These are phyloP conservation scores for Monilinia polystroma DNA, from an alignment of 2,329 filamentous ascomycete species.

Conservation along the genomic window DNA sequence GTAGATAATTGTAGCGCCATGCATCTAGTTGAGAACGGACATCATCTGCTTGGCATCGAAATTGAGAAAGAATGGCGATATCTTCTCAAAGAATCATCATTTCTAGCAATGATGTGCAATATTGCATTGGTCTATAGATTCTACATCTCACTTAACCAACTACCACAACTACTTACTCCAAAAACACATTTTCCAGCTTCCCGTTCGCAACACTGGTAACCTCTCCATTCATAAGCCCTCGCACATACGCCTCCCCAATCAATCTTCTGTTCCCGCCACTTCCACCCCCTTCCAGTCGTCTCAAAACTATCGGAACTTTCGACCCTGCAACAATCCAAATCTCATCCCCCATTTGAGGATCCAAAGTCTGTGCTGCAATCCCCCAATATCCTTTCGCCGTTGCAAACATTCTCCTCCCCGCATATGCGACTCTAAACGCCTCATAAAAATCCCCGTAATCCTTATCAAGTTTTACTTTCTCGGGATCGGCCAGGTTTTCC, in stretches of 20 bases:
- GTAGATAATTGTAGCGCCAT: too few relatives aligned
- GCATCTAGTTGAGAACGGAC: too few relatives aligned
- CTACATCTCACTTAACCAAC: background rate
- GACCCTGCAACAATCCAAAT: constrained; percentile 19
- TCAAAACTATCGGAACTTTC: constrained; percentile 19
- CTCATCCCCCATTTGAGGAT: background rate
- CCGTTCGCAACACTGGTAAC: too few relatives aligned
- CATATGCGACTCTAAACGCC: constrained; percentile 23
- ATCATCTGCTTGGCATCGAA: too few relatives aligned
- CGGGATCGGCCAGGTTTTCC: background rate
- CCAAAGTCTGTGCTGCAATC: constrained; percentile 15
- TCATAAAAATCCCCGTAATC: constrained; percentile 22
- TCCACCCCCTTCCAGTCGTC: background rate
- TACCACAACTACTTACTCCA: background rate
- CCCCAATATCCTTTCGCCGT: constrained; percentile 16
- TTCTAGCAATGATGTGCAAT: background rate
- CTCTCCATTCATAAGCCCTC: constrained; percentile 17
- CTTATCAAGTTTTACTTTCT: constrained; percentile 9
- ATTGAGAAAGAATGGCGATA: too few relatives aligned
- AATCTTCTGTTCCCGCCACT: background rate
- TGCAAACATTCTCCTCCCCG: constrained; percentile 23
- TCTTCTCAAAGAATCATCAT: too few relatives aligned
- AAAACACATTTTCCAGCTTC: background rate
- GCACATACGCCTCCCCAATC: constrained; percentile 21
- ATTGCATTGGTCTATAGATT: too few relatives aligned